Evolutionary conservation across 257 asterid genomes (phyloP).

Genomic region (Rhazya stricta): DNA sequence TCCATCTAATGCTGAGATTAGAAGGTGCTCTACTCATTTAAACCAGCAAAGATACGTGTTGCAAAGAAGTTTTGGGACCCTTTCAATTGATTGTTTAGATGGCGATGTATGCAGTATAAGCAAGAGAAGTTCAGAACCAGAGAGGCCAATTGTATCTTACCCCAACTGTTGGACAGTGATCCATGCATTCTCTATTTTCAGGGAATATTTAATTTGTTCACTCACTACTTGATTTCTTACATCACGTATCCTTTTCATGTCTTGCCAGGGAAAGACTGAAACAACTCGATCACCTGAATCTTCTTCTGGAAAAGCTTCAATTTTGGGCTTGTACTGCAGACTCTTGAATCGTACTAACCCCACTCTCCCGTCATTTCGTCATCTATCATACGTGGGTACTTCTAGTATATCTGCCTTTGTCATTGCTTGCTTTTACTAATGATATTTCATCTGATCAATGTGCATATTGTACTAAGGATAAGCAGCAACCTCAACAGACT

Average conservation of each 20-base stretch:
- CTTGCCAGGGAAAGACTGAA: slow-evolving; percentile 17
- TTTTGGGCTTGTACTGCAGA: slow-evolving; percentile 7
- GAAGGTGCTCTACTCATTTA: too few species aligned
- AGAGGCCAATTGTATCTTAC: too few species aligned
- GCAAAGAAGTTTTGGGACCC: too few species aligned
- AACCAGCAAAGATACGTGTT: too few species aligned
- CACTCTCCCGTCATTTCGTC: slow-evolving; percentile 11
- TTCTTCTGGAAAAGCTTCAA: slow-evolving; percentile 6
- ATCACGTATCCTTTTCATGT: background rate
- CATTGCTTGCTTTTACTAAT: background rate
- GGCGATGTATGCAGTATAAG: background rate
- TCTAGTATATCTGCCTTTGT: slow-evolving; percentile 1
- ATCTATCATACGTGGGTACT: slow-evolving; percentile 17
- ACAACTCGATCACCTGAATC: background rate
- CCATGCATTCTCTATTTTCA: background rate
- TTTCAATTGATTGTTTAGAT: too few species aligned
- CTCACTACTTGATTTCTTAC: too few species aligned
- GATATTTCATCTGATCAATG: slow-evolving; percentile 5
- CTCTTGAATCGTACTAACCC: slow-evolving; percentile 13
- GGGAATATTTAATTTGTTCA: background rate
- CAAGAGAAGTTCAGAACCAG: background rate
- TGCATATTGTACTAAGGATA: slow-evolving; percentile 6
- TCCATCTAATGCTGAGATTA: too few species aligned
- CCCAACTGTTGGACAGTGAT: background rate
- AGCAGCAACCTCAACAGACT: slow-evolving; percentile 30